Evolutionary conservation across 305 asterid genomes (phyloP).

Genomic region (Andrographis paniculata): DNA sequence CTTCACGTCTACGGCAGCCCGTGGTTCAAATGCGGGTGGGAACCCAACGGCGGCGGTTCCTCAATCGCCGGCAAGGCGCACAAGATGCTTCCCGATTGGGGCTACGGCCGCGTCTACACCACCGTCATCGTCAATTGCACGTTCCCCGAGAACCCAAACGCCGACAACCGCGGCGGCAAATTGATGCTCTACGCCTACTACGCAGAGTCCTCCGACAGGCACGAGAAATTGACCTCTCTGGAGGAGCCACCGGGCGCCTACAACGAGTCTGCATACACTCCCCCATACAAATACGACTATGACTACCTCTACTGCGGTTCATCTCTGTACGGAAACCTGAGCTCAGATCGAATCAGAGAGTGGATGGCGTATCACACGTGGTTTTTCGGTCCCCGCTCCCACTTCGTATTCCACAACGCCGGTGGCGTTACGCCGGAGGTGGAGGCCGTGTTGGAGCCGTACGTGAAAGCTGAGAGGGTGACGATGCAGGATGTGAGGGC

Average conservation of each 20-base stretch:
- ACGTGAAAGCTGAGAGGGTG: slow-evolving; percentile 69
- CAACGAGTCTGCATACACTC: slow-evolving; percentile 18
- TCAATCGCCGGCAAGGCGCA: slow-evolving; percentile 29
- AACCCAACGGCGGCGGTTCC: slow-evolving; percentile 17
- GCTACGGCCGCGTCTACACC: slow-evolving; percentile 78
- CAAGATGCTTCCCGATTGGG: slow-evolving; percentile 77
- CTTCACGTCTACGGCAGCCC: slow-evolving; percentile 57
- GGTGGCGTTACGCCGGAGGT: slow-evolving; percentile 67
- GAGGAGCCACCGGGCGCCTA: slow-evolving; percentile 26
- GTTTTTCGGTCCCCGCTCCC: slow-evolving; percentile 52
- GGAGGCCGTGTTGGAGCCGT: slow-evolving; percentile 55
- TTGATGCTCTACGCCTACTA: slow-evolving; percentile 44
- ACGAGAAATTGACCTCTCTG: slow-evolving; percentile 25
- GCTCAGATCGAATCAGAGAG: slow-evolving; percentile 64
- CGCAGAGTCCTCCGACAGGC: slow-evolving; percentile 14
- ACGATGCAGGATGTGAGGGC: slow-evolving; percentile 66
- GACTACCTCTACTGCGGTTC: slow-evolving; percentile 79
- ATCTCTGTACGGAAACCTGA: slow-evolving; percentile 52
- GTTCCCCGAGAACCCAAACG: slow-evolving; percentile 32
- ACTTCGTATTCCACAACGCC: slow-evolving; percentile 79
- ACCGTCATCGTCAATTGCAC: slow-evolving; percentile 73
- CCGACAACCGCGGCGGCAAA: slow-evolving; percentile 33
- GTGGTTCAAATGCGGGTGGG: slow-evolving; percentile 53
- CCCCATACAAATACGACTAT: slow-evolving; percentile 44
- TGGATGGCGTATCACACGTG: slow-evolving; percentile 74